Base-by-base conservation (phyloP, 2,329 filamentous ascomycete species). In the Arthrinium puccinioides region DNA sequence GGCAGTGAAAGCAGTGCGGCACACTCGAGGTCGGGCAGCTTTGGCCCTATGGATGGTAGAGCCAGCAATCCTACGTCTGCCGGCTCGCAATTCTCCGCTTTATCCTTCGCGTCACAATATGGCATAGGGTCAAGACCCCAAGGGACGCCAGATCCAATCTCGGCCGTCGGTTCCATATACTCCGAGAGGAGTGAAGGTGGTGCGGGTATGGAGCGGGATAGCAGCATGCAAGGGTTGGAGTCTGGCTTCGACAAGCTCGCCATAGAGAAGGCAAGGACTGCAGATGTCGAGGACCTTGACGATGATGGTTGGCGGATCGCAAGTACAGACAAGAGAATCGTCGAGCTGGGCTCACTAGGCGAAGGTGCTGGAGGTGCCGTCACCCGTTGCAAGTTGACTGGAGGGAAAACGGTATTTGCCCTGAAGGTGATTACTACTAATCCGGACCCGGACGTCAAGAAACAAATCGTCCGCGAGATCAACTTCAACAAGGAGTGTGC, bases 391-490 rank as follows among this genome's bases (percentile, higher is more conserved):
- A 83, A 82, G 60, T 72, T 98, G 46, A 90, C 87, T 59, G 87
- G 84, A 26, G 89, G 88, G 43, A 95, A 94, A 66, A 96, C 87
- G 0, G 76, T 96, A 7, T 98, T 98, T 68, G 92, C 92, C 7
- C 66, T 98, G 37, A 98, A 98, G 81, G 84, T 98, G 55, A 98
- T 98, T 57, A 98, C 92, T 3, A 96, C 92, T 23, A 94, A 97
- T 57, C 92, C 92, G 3, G 92, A 98, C 51, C 90, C 92, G 10
- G 90, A 96, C 57, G 87, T 97, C 44, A 97, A 96, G 72, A 96
- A 94, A 60, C 92, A 98, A 63, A 98, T 98, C 51, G 78, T 97
- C 42, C 84, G 92, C 55, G 92, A 98, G 61, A 72, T 98, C 37
- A 87, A 86, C 44, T 98, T 97, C 73, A 98, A 98, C 72, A 96